Evolutionary conservation across 75 land plant species (phyloP).

Genomic region (Picea sitchensis): DNA sequence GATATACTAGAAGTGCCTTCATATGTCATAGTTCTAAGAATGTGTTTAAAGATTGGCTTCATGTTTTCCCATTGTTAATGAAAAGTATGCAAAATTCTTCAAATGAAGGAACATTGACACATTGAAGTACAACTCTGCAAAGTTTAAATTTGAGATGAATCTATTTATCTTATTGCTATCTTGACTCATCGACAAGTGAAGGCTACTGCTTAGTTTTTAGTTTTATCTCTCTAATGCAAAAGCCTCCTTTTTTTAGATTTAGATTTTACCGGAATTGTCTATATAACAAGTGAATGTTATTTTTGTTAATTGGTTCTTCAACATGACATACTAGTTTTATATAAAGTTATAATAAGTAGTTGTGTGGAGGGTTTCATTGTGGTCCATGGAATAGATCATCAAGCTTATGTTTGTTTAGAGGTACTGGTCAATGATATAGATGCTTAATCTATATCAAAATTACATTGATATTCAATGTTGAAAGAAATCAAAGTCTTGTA

Average conservation of each 20-base stretch:
- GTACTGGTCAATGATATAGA: background rate
- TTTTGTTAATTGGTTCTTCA: background rate
- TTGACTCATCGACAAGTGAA: background rate
- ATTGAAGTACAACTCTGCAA: background rate
- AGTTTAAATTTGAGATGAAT: background rate
- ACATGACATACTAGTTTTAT: background rate
- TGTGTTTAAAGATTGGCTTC: background rate
- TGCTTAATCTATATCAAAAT: background rate
- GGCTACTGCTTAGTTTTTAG: background rate
- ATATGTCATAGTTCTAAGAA: background rate
- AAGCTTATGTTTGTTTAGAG: background rate
- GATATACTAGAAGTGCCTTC: background rate
- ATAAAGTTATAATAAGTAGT: background rate
- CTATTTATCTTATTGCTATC: background rate
- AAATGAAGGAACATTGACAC: background rate
- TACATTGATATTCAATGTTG: background rate
- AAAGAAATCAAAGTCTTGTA: background rate
- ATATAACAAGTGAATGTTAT: background rate
- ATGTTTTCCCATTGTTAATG: background rate
- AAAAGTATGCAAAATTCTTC: background rate
- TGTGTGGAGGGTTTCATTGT: background rate
- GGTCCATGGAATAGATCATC: background rate
- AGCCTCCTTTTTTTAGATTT: background rate
- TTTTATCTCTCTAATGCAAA: background rate
- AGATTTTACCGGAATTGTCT: background rate